These are phyloP conservation scores for Passiflora organensis DNA, from an alignment of 345 rosid species.

Conservation along the genomic window DNA sequence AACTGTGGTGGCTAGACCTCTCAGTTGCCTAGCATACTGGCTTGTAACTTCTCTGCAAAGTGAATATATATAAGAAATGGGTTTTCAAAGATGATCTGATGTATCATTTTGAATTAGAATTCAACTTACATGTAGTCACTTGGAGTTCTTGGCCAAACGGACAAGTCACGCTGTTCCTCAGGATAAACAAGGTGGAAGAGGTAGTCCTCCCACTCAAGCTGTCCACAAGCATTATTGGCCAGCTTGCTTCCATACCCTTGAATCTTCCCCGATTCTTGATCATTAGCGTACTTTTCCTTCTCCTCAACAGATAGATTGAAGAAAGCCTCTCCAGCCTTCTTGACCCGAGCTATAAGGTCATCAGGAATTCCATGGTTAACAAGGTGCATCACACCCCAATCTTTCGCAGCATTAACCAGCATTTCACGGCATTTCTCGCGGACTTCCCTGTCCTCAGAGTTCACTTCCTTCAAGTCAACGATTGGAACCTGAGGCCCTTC, in stretches of 20 bases:
- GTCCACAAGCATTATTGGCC: conserved; percentile 83
- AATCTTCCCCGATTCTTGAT: conserved; percentile 69
- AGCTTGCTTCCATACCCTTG: conserved; percentile 97
- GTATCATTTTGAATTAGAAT: too few species aligned
- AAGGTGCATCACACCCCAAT: conserved; percentile 96
- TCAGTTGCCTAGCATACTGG: conserved; percentile 75
- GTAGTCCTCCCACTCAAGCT: conserved; percentile 94
- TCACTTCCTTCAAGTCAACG: conserved; percentile 57
- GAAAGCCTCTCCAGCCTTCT: conserved; percentile 56
- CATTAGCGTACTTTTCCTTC: conserved; percentile 85
- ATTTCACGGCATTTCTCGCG: conserved; percentile 49
- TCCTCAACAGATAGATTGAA: conserved; percentile 65
- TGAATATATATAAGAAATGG: too few species aligned
- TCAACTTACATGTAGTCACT: conserved; percentile 66
- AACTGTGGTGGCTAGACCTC: conserved; percentile 57
- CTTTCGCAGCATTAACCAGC: conserved; percentile 55
- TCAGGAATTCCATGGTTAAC: conserved; percentile 72
- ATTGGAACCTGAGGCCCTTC: conserved; percentile 89
- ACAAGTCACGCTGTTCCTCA: conserved; percentile 66
- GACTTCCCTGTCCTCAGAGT: conserved; percentile 40
- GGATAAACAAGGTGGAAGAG: conserved; percentile 82
- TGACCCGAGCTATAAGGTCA: conserved; percentile 57
- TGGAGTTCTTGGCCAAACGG: conserved; percentile 85
- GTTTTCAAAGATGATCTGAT: too few species aligned
- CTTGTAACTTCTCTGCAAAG: conserved; percentile 58